Evolutionary conservation across 192 early-diverging fungal species (phyloP), one percentile per base, ranked within the genome.

Genomic region (Backusella psychrophila): DNA sequence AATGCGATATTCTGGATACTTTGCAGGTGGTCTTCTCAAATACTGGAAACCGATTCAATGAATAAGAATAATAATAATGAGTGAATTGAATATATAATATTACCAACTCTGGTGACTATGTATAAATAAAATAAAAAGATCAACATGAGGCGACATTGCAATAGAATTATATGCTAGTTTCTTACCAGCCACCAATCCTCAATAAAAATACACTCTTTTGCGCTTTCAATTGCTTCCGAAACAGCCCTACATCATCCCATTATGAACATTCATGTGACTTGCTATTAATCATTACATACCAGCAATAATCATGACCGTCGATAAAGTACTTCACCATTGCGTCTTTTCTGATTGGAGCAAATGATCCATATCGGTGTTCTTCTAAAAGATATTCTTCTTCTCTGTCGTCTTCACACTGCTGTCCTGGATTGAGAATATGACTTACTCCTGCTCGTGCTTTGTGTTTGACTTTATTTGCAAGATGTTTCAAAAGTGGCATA

Each of bases 131-230:
- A 33, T 71, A 69, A 77, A 36, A 63, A 59, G 33, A 35, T 14
- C 0, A 35, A 38, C 26, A 19, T 68, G n/a, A 34, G 6, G 4
- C 33, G 3, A 65, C 4, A 21, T 44, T 4, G 17, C 4, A 3
- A 19, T 39, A 17, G 34, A 69, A 63, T 59, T 38, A 21, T 33
- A 33, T 33, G 33, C 33, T 3, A 33, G 3, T 12, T 53, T 17
- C 74, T 66, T 73, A 90, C 90, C 69, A 96, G 81, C 91, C 94
- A 96, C 94, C 94, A 95, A 82, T 94, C 94, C 39, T 85, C 90
- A 77, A 93, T 91, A 78, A 89, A 92, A 70, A 93, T 89, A 71
- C 76, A 73, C 31, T 81, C 78, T 69, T 88, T 89, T 34, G 93
- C 92, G 68, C 87, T 83, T 73, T 88, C 83, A 68, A 94, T 80